Conservation (phyloP, 1,139 yeast species). For the Debaryomyces robertsiae region DNA sequence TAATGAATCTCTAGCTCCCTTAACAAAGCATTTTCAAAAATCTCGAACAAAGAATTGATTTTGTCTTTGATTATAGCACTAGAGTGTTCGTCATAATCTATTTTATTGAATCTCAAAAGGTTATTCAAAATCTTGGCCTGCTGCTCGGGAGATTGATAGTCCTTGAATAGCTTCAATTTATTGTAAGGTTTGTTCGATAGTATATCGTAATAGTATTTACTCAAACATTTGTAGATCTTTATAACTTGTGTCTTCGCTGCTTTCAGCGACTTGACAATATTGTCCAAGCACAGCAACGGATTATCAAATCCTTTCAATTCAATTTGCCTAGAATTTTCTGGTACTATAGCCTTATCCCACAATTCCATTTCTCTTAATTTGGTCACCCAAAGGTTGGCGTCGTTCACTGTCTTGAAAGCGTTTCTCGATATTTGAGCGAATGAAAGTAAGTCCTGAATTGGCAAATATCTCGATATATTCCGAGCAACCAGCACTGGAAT, state of each 20-base stretch:
- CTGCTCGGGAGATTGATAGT: slow-evolving; percentile 49
- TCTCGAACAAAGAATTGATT: slow-evolving; percentile 61
- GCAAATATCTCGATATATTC: slow-evolving; percentile 37
- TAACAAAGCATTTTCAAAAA: slow-evolving; percentile 72
- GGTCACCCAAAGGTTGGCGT: slow-evolving; percentile 53
- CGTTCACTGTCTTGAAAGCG: slow-evolving; percentile 38
- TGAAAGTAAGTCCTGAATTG: slow-evolving; percentile 38
- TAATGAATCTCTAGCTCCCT: slow-evolving; percentile 69
- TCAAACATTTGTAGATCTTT: slow-evolving; percentile 42
- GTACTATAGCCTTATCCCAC: slow-evolving; percentile 36
- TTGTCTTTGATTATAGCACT: slow-evolving; percentile 44
- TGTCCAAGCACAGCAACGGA: slow-evolving; percentile 45
- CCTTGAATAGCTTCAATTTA: slow-evolving; percentile 49
- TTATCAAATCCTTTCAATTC: slow-evolving; percentile 15
- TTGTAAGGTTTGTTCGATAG: slow-evolving; percentile 49
- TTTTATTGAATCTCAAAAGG: slow-evolving; percentile 39
- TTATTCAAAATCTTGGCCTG: slow-evolving; percentile 49
- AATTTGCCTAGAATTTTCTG: neutral
- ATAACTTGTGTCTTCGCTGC: slow-evolving; percentile 49
- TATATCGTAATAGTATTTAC: slow-evolving; percentile 51
- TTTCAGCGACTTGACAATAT: slow-evolving; percentile 39
- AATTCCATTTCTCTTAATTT: slow-evolving; percentile 51
- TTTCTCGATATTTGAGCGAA: slow-evolving; percentile 43
- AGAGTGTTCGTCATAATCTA: slow-evolving; percentile 40
- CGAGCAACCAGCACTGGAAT: slow-evolving; percentile 45